Conservation (phyloP, 1,139 yeast genomes). For the Kodamaea sp. region DNA sequence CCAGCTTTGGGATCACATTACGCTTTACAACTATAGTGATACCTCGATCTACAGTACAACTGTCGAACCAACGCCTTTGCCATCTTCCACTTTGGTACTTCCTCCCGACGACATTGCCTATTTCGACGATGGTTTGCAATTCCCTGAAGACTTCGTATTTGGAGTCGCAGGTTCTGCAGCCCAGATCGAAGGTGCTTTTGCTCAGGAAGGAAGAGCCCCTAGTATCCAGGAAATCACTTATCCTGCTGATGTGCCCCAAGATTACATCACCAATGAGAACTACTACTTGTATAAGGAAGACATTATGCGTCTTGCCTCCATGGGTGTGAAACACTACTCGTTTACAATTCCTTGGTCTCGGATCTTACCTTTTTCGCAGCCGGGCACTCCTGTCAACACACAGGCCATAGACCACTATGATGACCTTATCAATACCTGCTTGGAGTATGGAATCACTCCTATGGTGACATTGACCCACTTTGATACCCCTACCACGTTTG, state of each 20-base stretch:
- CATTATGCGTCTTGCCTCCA: constrained; percentile 29
- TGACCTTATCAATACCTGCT: constrained; percentile 31
- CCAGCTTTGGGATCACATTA: constrained; percentile 20
- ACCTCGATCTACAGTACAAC: constrained; percentile 19
- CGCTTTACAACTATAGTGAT: constrained; percentile 17
- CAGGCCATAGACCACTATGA: constrained; percentile 35
- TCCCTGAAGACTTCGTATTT: constrained; percentile 21
- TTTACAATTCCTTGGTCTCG: constrained; percentile 38
- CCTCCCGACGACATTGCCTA: constrained; percentile 22
- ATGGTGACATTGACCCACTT: constrained; percentile 36
- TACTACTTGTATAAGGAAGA: constrained; percentile 37
- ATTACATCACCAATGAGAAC: constrained; percentile 32
- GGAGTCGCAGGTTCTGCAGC: constrained; percentile 31
- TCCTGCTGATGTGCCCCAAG: constrained; percentile 13
- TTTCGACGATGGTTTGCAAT: constrained; percentile 18
- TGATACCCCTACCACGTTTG: constrained; percentile 26
- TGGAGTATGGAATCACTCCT: constrained; percentile 30
- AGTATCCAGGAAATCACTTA: constrained; percentile 27
- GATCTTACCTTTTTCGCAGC: constrained; percentile 29
- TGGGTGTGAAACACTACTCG: constrained; percentile 34
- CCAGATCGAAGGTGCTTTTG: constrained; percentile 39
- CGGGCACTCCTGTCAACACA: constrained; percentile 32
- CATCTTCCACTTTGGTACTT: constrained; percentile 19
- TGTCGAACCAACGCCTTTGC: constrained; percentile 24
- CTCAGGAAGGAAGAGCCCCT: constrained; percentile 36